A percentile compares a stretch with the other conserved stretches of the same genome.
These are phyloP conservation scores for Colletotrichum salicis DNA, from an alignment of 2,329 filamentous ascomycete species.

Conservation along the genomic window DNA sequence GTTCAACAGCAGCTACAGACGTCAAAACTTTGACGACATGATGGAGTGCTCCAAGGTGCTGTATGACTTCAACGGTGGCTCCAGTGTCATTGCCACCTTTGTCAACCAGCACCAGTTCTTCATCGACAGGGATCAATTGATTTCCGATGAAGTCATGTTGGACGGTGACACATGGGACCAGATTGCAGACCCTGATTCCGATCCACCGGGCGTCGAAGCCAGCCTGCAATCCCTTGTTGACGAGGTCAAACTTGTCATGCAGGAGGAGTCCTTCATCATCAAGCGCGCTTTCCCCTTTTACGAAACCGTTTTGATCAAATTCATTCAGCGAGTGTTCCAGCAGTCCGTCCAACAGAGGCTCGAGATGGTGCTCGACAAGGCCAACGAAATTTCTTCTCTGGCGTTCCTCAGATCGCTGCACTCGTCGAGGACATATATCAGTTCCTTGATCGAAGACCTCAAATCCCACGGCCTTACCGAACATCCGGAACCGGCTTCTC, in stretches of 20 bases:
- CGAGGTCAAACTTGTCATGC: conserved; percentile 94
- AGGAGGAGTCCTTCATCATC: conserved; percentile 97
- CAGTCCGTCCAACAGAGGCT: conserved; percentile 97
- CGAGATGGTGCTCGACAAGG: conserved; percentile 96
- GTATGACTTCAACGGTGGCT: conserved; percentile 94
- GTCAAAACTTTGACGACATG: conserved; percentile 98
- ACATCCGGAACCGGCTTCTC: conserved; percentile 89
- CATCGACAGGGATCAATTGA: conserved; percentile 92
- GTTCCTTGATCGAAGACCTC: conserved; percentile 86
- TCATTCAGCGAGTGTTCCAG: conserved; percentile 95
- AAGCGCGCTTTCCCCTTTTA: conserved; percentile 96
- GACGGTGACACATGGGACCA: conserved; percentile 88
- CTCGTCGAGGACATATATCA: conserved; percentile 89
- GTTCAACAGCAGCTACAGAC: conserved; percentile 96
- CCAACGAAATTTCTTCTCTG: conserved; percentile 88
- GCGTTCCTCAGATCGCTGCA: conserved; percentile 93
- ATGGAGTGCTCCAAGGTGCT: conserved; percentile 94
- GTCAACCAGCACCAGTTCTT: conserved; percentile 99
- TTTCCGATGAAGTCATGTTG: conserved; percentile 83
- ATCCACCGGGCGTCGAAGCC: conserved; percentile 90
- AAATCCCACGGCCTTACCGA: conserved; percentile 96
- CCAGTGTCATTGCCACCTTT: conserved; percentile 94
- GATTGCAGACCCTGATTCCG: conserved; percentile 91
- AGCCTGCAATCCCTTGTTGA: conserved; percentile 92
- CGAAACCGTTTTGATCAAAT: conserved; percentile 91